Evolutionary conservation across 148 eudicot species (phyloP), one percentile per base, ranked within the genome.

Genomic region (Fallopia convolvulus): DNA sequence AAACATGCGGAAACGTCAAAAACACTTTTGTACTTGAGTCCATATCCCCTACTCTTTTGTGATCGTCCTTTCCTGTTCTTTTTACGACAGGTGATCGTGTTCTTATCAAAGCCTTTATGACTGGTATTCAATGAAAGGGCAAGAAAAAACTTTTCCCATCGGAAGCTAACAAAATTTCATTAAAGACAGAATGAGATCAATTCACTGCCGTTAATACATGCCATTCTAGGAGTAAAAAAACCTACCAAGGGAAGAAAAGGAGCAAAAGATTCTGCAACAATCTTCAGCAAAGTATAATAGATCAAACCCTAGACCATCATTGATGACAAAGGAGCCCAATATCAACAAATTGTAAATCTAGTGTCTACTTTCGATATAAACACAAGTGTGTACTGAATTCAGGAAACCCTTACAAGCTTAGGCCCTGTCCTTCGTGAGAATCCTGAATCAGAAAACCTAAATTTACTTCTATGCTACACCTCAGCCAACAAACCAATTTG

Each of bases 401-500:
- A 65, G 41, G 71, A 65, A 65, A 23, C 40, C 41, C 40, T 12
- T 5, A 61, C 68, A 61, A 61, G 21, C 41, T 14, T 40, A 65
- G 13, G n/a, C 41, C 40, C 71, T 32, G 32, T 20, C 4, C 65
- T 58, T 23, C 5, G 8, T 23, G 41, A 33, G 41, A 30, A 32
- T 65, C n/a, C 41, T 33, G 40, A 65, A 65, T 33, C 41, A 65
- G 41, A 65, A 65, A 61, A 65, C 8, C 71, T 65, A 65, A 32
- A 65, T 65, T 65, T 65, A 65, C 71, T 65, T 65, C 41, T 65
- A 65, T 65, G 13, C 71, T 65, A 65, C n/a, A 65, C 71, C 40
- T 11, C 71, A 65, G 71, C 41, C 71, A 26, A 65, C 71, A 21
- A 60, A 60, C 32, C 14, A 58, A 21, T 23, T 2, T 9, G 32